Evolutionary conservation across 148 eudicot genomes (phyloP).

Genomic region (Gaultheria prostrata): DNA sequence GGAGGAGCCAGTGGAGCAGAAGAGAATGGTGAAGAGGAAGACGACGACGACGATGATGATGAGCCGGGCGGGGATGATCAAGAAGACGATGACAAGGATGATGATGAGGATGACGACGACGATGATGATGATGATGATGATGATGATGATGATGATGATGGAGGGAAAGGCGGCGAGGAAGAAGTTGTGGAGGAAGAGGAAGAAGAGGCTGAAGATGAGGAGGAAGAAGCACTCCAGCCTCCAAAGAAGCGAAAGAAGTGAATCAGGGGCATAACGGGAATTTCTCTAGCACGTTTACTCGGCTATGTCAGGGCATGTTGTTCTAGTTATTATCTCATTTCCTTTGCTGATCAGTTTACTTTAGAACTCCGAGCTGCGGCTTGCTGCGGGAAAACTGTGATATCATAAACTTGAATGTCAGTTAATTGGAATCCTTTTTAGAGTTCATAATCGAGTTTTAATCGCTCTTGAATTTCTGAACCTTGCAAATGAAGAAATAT

Average conservation of each 20-base stretch:
- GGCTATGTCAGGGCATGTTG: not conserved
- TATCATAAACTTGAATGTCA: not conserved
- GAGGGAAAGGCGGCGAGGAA: conserved; percentile 1
- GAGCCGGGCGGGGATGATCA: conserved; percentile 6
- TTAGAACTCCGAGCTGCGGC: conserved; percentile 5
- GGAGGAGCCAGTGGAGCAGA: conserved; percentile 18
- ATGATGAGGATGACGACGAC: conserved; percentile 18
- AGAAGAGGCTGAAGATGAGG: conserved; percentile 26
- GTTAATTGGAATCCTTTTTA: not conserved
- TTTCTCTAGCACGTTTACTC: not conserved
- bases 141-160: conserved; percentile 16
- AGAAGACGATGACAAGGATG: conserved; percentile 20
- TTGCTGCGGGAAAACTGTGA: not conserved
- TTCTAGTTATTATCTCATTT: not conserved
- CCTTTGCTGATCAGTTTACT: not conserved
- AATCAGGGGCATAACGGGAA: not conserved
- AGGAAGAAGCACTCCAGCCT: conserved; percentile 34
- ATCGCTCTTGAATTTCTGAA: not conserved
- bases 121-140: conserved; percentile 18
- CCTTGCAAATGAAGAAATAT: too few relatives aligned
- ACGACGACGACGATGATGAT: conserved; percentile 18
- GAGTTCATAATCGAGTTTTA: not conserved
- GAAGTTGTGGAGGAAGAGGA: conserved; percentile 26
- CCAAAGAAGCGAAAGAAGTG: conserved; percentile 39
- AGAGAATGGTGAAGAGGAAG: conserved; percentile 30